phyloP scores from a whole-genome alignment of 139 green algal genomes.

The Edaphochlamys debaryana region DNA sequence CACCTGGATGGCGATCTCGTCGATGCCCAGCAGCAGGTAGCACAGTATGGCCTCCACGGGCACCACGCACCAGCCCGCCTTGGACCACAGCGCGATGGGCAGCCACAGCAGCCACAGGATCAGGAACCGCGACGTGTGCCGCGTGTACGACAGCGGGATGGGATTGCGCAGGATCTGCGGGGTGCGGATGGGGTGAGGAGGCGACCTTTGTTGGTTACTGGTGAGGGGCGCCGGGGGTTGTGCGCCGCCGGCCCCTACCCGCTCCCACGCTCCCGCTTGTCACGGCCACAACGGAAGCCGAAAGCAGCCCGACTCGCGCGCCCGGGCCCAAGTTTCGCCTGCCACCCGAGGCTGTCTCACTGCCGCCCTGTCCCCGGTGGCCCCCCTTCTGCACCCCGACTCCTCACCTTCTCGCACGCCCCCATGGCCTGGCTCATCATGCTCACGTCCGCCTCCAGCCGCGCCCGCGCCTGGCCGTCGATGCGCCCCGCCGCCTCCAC shows the following conservation, averaged over 20 bases:
- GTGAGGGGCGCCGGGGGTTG: no score
- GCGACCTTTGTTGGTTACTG: no score
- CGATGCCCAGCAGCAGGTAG: conserved; percentile 59
- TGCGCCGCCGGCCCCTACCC: no score
- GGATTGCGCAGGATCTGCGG: conserved; percentile 67
- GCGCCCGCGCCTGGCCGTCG: not conserved
- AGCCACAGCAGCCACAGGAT: conserved; percentile 85
- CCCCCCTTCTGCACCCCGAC: no score
- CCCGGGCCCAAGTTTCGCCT: no score
- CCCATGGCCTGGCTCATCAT: conserved; percentile 34
- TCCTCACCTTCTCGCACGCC: conserved; percentile 47
- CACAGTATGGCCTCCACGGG: conserved; percentile 43
- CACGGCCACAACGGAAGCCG: no score
- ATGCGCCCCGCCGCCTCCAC: conserved; percentile 24
- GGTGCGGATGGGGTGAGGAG: not conserved
- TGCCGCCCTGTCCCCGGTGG: no score
- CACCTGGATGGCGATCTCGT: conserved; percentile 58
- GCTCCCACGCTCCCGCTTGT: not conserved
- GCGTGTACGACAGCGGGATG: conserved; percentile 76
- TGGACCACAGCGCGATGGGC: conserved; percentile 77
- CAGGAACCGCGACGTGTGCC: conserved; percentile 73
- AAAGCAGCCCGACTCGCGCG: no score
- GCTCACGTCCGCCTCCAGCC: conserved; percentile 45
- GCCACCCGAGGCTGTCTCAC: no score
- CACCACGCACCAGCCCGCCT: conserved; percentile 33